Evolutionary conservation across 106 monocot species (phyloP).

Genomic region (Allium sativum): DNA sequence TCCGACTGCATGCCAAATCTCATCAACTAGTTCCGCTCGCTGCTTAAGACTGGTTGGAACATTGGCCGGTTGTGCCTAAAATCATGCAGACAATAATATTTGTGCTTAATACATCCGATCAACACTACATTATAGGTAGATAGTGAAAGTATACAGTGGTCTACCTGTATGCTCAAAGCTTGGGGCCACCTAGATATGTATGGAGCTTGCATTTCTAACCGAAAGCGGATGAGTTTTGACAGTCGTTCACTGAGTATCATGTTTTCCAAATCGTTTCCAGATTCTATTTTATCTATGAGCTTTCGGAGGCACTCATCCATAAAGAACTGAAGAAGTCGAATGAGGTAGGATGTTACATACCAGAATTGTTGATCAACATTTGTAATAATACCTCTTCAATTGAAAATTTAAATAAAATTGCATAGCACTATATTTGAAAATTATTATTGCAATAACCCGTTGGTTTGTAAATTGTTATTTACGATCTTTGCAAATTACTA

Average conservation of each 20-base stretch:
- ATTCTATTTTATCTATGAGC: constrained; percentile 67
- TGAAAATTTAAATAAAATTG: no score
- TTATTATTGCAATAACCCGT: no score
- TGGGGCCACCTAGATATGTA: constrained; percentile 94
- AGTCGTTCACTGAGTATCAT: constrained; percentile 71
- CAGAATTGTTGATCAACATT: no score
- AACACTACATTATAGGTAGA: not conserved
- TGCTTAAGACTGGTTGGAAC: constrained; percentile 73
- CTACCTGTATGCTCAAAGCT: constrained; percentile 95
- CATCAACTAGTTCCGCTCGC: constrained; percentile 75
- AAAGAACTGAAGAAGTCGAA: constrained; percentile 50
- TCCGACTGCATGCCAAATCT: constrained; percentile 89
- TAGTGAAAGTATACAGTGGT: not conserved
- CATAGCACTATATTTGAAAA: no score
- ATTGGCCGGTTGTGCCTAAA: constrained; percentile 74
- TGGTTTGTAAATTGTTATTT: no score
- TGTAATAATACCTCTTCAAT: no score
- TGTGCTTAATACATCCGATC: not conserved
- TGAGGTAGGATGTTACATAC: no score
- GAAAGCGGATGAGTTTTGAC: constrained; percentile 53
- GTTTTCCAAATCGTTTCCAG: constrained; percentile 38
- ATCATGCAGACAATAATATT: constrained; percentile 4
- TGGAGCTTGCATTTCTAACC: constrained; percentile 81
- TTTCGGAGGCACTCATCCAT: constrained; percentile 88
- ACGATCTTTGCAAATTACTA: no score